Evolutionary conservation across 2,329 filamentous ascomycete genomes (phyloP).

Genomic region (Scedosporium minutisporum): DNA sequence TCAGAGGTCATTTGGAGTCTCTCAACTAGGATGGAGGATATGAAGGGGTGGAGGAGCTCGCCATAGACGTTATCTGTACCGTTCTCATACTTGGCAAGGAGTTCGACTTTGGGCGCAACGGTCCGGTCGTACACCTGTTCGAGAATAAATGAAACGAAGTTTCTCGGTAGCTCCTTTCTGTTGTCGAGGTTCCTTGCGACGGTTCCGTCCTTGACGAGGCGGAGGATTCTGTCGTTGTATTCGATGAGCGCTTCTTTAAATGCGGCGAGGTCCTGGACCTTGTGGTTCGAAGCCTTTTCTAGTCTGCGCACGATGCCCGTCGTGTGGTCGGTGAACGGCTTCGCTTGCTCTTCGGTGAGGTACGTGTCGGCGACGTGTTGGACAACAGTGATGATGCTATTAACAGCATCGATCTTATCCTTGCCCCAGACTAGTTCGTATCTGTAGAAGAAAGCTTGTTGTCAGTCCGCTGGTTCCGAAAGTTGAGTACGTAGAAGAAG

Average conservation of each 20-base stretch:
- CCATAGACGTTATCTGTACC: slow-evolving; percentile 93
- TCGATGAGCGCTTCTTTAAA: slow-evolving; percentile 65
- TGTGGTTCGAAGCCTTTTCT: slow-evolving; percentile 61
- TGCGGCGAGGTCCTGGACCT: slow-evolving; percentile 52
- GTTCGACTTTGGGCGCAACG: slow-evolving; percentile 79
- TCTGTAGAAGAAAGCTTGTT: slow-evolving; percentile 20
- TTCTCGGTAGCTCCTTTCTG: slow-evolving; percentile 59
- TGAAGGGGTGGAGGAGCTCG: slow-evolving; percentile 77
- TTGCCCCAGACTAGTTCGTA: slow-evolving; percentile 71
- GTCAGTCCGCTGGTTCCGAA: neutral
- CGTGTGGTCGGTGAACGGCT: slow-evolving; percentile 60
- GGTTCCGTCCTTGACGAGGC: slow-evolving; percentile 58
- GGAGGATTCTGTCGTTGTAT: slow-evolving; percentile 65
- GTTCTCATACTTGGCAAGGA: slow-evolving; percentile 75
- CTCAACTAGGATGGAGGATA: slow-evolving; percentile 69
- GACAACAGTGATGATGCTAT: slow-evolving; percentile 63
- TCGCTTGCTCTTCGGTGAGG: slow-evolving; percentile 59
- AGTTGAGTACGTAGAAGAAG: slow-evolving; percentile 18
- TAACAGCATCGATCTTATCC: slow-evolving; percentile 67
- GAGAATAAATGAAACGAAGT: slow-evolving; percentile 70
- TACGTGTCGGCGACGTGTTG: slow-evolving; percentile 66
- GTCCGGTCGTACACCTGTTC: slow-evolving; percentile 85
- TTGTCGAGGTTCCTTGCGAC: slow-evolving; percentile 63
- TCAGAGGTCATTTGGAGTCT: slow-evolving; percentile 69
- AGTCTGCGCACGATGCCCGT: slow-evolving; percentile 68